A percentile compares a stretch with the other conserved stretches of the same genome.
Evolutionary conservation across 768 basidiomycete genomes (phyloP).

Genomic region (Podaxis mareebaensis): DNA sequence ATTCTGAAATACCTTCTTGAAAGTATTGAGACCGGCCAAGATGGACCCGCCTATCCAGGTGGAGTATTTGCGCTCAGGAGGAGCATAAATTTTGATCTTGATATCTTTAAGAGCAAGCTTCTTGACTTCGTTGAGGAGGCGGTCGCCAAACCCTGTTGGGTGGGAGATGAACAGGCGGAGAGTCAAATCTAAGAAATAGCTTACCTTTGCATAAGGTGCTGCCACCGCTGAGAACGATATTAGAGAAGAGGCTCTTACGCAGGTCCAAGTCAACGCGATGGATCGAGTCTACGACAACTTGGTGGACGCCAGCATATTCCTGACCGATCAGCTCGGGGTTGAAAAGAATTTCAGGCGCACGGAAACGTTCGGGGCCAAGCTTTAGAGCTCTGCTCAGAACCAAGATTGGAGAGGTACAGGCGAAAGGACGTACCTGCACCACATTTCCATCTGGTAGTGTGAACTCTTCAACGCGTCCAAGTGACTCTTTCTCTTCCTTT

Average conservation of each 20-base stretch:
- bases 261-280: conserved; percentile 95
- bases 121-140: conserved; percentile 95
- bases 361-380: conserved; percentile 94
- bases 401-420: conserved; percentile 3
- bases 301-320: conserved; percentile 96
- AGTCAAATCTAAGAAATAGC: conserved; percentile 19
- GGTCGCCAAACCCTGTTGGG: conserved; percentile 84
- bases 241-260: conserved; percentile 92
- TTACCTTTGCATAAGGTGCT: conserved; percentile 93
- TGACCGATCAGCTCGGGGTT: conserved; percentile 96
- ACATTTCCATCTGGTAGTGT: conserved; percentile 93
- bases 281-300: conserved; percentile 98
- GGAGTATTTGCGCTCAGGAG: conserved; percentile 98
- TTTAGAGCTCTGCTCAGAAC: conserved; percentile 33
- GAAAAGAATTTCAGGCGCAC: conserved; percentile 96
- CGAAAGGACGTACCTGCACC: conserved; percentile 63
- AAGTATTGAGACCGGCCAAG: conserved; percentile 91
- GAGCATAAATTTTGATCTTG: conserved; percentile 99
- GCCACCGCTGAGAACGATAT: conserved; percentile 95
- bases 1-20: conserved; percentile 79
- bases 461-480: conserved; percentile 83
- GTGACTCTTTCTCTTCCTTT: conserved; percentile 93
- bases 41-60: conserved; percentile 98
- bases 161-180: conserved; percentile 11
- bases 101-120: conserved; percentile 93